These are phyloP conservation scores for Tolypocladium sp. DNA, from an alignment of 2,329 filamentous ascomycete species.

Conservation along the genomic window DNA sequence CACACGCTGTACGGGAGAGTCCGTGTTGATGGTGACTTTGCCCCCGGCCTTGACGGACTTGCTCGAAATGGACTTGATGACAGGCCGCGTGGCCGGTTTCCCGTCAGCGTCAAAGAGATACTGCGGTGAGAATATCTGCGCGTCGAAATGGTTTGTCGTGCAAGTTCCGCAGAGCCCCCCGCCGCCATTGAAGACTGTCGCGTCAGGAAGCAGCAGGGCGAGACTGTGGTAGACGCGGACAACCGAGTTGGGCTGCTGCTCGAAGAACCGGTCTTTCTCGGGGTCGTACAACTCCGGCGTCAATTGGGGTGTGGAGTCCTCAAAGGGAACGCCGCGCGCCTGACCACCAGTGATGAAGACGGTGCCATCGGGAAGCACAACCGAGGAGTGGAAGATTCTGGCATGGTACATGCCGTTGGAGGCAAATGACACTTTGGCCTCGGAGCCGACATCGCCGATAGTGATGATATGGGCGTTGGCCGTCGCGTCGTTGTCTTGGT, in stretches of 20 bases:
- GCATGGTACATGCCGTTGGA: background rate
- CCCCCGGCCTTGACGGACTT: constrained; percentile 8
- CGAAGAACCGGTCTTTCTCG: background rate
- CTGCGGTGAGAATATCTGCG: background rate
- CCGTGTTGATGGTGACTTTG: constrained; percentile 9
- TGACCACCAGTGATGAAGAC: background rate
- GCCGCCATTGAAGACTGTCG: background rate
- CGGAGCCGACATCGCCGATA: background rate
- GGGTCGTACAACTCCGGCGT: background rate
- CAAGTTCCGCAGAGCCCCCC: background rate
- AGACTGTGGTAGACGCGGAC: background rate
- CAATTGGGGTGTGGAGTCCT: background rate
- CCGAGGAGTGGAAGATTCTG: background rate
- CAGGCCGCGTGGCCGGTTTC: background rate
- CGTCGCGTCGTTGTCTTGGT: background rate
- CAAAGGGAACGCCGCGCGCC: background rate
- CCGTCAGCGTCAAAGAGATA: background rate
- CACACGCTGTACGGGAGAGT: constrained; percentile 20
- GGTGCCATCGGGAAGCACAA: background rate
- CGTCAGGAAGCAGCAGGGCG: background rate
- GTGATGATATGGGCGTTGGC: background rate
- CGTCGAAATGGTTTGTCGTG: background rate
- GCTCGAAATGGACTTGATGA: too few relatives aligned
- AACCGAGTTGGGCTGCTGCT: background rate
- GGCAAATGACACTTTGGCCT: background rate